Evolutionary conservation across 2,329 filamentous ascomycete genomes (phyloP), one percentile per base, ranked within the genome.

Genomic region (Pseudogymnoascus sp.): DNA sequence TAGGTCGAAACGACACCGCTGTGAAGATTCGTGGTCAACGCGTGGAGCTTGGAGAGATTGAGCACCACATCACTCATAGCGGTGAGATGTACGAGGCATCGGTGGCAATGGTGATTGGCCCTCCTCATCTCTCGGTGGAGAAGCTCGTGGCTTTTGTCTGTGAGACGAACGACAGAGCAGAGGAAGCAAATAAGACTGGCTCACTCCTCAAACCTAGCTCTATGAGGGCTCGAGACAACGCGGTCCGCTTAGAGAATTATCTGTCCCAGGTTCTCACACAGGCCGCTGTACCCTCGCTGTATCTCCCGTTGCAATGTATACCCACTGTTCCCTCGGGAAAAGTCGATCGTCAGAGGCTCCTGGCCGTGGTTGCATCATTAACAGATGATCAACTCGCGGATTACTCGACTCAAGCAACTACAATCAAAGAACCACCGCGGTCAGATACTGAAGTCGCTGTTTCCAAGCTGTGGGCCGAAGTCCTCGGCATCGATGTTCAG

Each of bases 1-100:
- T 86, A 37, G 85, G 86, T 5, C 80, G 86, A 21, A 81, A 82
- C 58, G 86, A 88, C 68, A 83, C 85, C 23, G 86, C 88, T 71
- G 80, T 87, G 62, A 88, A 88, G 69, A 74, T 88, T 25, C 80
- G 85, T 35, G 86, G 86, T 0, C 85, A 88, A 68, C 75, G 86
- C 45, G 76, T 88, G 5, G 86, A 88, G 67, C 83, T 87, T 64
- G 82, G 81, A 16, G 86, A 88, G 70, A 87, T 88, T 35, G 49
- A 58, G 33, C 18, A 43, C 40, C 40, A 43, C 40, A n/a, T 43
- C n/a, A 33, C 62, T n/a, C n/a, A n/a, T 43, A n/a, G 14, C 40
- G 40, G 40, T 21, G 14, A n/a, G 40, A 21, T 43, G n/a, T n/a
- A 43, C 14, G n/a, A 43, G n/a, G 40, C 40, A n/a, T 21, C 18